These are phyloP conservation scores for Fraxinus velutina DNA, from an alignment of 305 asterid genomes.

Conservation along the genomic window DNA sequence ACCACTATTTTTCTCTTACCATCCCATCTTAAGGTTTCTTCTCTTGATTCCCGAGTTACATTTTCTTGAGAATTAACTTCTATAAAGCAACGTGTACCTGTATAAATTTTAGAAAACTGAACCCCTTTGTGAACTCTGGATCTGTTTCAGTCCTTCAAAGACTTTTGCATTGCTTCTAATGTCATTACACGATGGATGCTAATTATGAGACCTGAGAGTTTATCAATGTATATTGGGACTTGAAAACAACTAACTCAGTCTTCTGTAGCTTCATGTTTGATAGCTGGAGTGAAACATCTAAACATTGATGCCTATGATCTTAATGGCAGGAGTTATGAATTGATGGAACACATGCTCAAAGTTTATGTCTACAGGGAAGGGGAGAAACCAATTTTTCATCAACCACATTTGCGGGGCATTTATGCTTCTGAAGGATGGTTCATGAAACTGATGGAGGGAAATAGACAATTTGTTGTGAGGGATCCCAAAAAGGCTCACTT, in stretches of 20 bases:
- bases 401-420: constrained; percentile 44
- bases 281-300: background rate
- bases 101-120: background rate
- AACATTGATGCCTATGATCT: constrained; percentile 14
- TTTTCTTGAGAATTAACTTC: background rate
- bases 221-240: background rate
- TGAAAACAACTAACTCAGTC: background rate
- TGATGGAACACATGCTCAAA: constrained; percentile 52
- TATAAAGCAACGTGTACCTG: background rate
- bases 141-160: background rate
- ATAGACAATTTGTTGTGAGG: constrained; percentile 43
- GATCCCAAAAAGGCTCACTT: constrained; percentile 54
- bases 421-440: constrained; percentile 72
- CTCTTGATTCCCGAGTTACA: background rate
- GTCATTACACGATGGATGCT: background rate
- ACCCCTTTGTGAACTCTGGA: background rate
- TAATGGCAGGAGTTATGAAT: constrained; percentile 50
- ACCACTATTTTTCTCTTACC: background rate
- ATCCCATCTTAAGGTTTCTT: background rate
- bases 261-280: background rate
- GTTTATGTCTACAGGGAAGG: constrained; percentile 56
- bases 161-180: background rate
- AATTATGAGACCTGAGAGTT: background rate
- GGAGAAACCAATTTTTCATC: constrained; percentile 55
- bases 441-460: constrained; percentile 51